These are phyloP conservation scores for Beverwykella pulmonaria DNA, from an alignment of 495 filamentous ascomycete species.

Conservation along the genomic window DNA sequence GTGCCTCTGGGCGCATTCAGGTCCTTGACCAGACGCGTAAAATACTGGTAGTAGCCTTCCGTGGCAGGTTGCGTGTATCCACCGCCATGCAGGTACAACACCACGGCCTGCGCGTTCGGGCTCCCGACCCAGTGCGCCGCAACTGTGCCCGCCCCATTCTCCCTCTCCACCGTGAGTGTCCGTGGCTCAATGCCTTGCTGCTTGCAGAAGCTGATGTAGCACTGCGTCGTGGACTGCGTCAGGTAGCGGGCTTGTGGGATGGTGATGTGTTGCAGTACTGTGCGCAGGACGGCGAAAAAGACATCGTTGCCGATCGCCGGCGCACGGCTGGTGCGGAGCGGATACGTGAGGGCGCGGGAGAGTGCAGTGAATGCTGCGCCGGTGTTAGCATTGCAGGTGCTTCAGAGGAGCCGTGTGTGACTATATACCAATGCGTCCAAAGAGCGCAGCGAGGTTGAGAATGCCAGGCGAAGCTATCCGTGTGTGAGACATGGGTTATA, in stretches of 20 bases:
- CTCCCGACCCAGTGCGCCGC: constrained; percentile 16
- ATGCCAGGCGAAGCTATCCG: not conserved
- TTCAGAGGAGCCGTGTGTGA: not conserved
- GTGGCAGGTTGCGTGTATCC: constrained; percentile 20
- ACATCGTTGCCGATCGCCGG: constrained; percentile 7
- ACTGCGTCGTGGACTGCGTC: not conserved
- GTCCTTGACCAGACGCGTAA: constrained; percentile 1
- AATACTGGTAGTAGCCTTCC: not conserved
- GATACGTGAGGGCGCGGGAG: constrained; percentile 12
- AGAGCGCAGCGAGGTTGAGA: not conserved
- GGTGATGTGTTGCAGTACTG: constrained; percentile 12
- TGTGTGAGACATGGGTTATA: not conserved
- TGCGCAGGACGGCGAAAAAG: constrained; percentile 11
- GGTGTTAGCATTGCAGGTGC: constrained; percentile 2
- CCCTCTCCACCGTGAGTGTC: not conserved
- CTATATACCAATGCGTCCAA: constrained; percentile 2
- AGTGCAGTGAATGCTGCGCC: constrained; percentile 1
- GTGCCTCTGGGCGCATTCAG: not conserved
- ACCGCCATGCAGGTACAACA: constrained; percentile 17
- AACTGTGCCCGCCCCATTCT: not conserved
- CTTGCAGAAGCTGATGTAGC: constrained; percentile 15
- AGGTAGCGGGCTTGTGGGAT: constrained; percentile 19
- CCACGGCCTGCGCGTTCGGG: constrained; percentile 8
- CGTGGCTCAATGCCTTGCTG: not conserved
- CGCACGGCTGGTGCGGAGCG: constrained; percentile 1